Evolutionary conservation across 352 stramenopile genomes (phyloP), one percentile per base, ranked within the genome.

Genomic region (Phytopythium litorale): DNA sequence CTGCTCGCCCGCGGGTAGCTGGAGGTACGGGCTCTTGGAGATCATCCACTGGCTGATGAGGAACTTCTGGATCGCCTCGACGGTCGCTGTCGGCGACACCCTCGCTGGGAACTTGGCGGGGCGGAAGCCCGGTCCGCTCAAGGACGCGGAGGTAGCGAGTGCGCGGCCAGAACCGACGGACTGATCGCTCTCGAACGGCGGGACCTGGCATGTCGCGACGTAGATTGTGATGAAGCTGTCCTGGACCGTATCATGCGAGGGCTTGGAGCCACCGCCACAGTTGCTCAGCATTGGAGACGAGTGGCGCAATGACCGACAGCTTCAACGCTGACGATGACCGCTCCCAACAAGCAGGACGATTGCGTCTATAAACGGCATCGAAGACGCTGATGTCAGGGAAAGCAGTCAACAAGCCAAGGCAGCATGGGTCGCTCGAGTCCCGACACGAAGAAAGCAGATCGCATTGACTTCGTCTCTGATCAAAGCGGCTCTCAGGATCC

Each of bases 41-140:
- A 92, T 87, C 28, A 43, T 60, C 83, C 83, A 89, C 54, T 92
- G 83, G 30, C 52, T 73, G 30, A 84, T 28, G 4, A 90, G 64
- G 56, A 92, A 92, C 45, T 60, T 64, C 45, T 83, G 80, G 7
- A 92, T 52, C 16, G 76, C 76, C 9, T 76, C 66, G 5, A 90
- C 63, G 28, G 57, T 84, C 19, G 76, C 71, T 3, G 67, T 79
- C 0, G 68, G 54, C 0, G 42, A 37, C n/a, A 90, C 79, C 16
- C 73, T 72, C 8, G 80, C 72, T 19, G 78, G 73, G 60, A 92
- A 92, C 54, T 85, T 84, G 33, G 77, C 54, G 3, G 54, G 7
- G 13, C 54, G 54, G 16, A 59, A 59, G 54, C 35, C 49, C 0
- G 54, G 37, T 0, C 4, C 23, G 18, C 32, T 43, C 32, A 25